Base-by-base conservation (phyloP, 345 rosid genomes). In the Xanthoceras sorbifolium region DNA sequence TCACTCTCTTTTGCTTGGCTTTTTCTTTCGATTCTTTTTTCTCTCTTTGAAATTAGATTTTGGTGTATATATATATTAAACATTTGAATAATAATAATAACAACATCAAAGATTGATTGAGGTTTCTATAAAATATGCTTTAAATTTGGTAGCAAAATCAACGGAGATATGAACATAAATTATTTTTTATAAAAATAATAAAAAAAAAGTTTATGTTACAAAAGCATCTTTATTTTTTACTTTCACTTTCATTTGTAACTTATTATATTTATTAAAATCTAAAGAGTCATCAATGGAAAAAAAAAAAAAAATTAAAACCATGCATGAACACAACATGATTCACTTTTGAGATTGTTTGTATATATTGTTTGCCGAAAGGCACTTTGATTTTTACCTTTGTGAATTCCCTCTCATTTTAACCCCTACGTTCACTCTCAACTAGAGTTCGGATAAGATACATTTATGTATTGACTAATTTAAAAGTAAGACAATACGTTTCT, bases 1-100 rank as follows among this genome's bases (percentile, higher is more conserved):
- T 65, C 54, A 65, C 71, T 14, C 20, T 34, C 52, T 17, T 64
- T 25, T 34, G 71, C 71, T 75, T 52, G 71, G 78, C 77, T 22
- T 64, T 64, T 31, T 6, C 20, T 2, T 63, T 44, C 20, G 17
- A 52, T 32, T 55, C 15, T 7, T 59, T 72, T 57, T 38, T n/a
- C n/a, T 34, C 32, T 62, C 9, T 18, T 50, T 50, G 17, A n/a
- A 50, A 17, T 46, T 68, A 46, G 72, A 46, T 15, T 68, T 46
- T 46, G 52, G 20, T 46, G 8, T 36, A n/a, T n/a, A n/a, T n/a
- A n/a, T n/a, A n/a, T n/a, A n/a, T 36, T 5, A 4, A 36, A 36
- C 8, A 36, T 36, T 36, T 36, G 40, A n/a, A n/a, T n/a, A n/a
- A n/a, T n/a, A 42, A 42, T 42, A 42, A 2, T 50, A 50, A 50